These are phyloP conservation scores for Backusella westeae DNA, from an alignment of 192 early-diverging fungal genomes.

Conservation along the genomic window DNA sequence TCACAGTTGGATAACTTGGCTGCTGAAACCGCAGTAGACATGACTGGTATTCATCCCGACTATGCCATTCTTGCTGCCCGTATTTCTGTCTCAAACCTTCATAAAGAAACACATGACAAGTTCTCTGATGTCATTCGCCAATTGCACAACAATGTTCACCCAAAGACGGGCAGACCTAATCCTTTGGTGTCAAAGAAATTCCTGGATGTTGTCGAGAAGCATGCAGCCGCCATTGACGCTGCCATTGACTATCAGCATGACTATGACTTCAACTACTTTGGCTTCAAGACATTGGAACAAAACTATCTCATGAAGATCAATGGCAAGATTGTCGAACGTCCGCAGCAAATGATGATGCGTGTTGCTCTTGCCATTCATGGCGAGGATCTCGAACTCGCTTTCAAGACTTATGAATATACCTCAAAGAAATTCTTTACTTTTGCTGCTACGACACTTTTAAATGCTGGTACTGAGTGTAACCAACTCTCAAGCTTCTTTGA, in stretches of 20 bases:
- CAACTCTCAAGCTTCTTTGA: slow-evolving; percentile 94
- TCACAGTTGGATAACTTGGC: slow-evolving; percentile 96
- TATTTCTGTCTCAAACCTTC: slow-evolving; percentile 93
- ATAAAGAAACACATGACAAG: slow-evolving; percentile 74
- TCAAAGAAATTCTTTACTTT: slow-evolving; percentile 94
- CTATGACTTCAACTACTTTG: slow-evolving; percentile 97
- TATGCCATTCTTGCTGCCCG: slow-evolving; percentile 95
- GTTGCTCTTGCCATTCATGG: slow-evolving; percentile 96
- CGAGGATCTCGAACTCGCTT: slow-evolving; percentile 78
- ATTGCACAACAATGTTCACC: slow-evolving; percentile 84
- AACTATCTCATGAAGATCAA: slow-evolving; percentile 87
- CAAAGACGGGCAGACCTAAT: slow-evolving; percentile 74
- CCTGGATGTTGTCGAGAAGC: slow-evolving; percentile 57
- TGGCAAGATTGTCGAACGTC: slow-evolving; percentile 80
- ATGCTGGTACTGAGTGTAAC: slow-evolving; percentile 92
- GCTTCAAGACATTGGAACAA: slow-evolving; percentile 97
- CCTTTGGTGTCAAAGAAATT: slow-evolving; percentile 85
- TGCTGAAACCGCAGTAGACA: slow-evolving; percentile 87
- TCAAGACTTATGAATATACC: slow-evolving; percentile 91
- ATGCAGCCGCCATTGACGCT: slow-evolving; percentile 78
- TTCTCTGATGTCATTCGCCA: slow-evolving; percentile 82
- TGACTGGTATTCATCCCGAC: slow-evolving; percentile 91
- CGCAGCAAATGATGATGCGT: slow-evolving; percentile 98
- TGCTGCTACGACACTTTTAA: slow-evolving; percentile 96
- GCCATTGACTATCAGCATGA: slow-evolving; percentile 94